Evolutionary conservation across 2,329 filamentous ascomycete species (phyloP), one percentile per base, ranked within the genome.

Genomic region (Colletotrichum sansevieriae): DNA sequence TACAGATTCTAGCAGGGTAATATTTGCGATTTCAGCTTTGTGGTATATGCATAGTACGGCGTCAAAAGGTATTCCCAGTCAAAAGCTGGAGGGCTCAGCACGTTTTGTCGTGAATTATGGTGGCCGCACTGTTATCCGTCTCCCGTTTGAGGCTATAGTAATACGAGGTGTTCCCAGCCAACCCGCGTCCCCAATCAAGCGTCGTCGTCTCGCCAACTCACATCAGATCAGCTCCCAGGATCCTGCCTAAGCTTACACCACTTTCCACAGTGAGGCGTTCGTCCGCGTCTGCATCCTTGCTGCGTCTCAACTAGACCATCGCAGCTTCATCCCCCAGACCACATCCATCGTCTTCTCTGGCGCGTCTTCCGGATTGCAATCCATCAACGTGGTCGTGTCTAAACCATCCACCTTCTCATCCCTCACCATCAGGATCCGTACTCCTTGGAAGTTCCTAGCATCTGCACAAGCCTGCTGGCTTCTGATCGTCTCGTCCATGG

Each of bases 1-100:
- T 6, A 8, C 65, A 81, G 79, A 73, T 81, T 81, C 75, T 81
- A 74, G 78, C 70, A 33, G 15, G 55, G 44, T 54, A 52, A 51
- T 71, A 52, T 29, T 57, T 55, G 44, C 56, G 64, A 63, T 58
- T 68, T 67, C 47, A 70, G 67, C 58, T 68, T 47, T 46, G 64
- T 63, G 51, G 47, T 70, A 68, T 69, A 47, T 70, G 67, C 67
- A 70, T 70, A 63, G 63, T 67, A 70, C 41, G 67, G 67, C 67
- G 67, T 70, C 67, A 51, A 70, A 63, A 54, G 67, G 64, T 70
- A 68, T 70, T 70, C 57, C 67, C 67, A 62, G 63, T 68, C 39
- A 52, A 37, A 63, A 60, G 41, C 58, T 62, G 67, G 57, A 57
- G 57, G 67, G 58, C 65, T 59, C 67, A 68, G 64, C 66, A 66